phyloP scores from a whole-genome alignment of 1,284 basidiomycete genomes.

The Cutaneotrichosporon dermatis region DNA sequence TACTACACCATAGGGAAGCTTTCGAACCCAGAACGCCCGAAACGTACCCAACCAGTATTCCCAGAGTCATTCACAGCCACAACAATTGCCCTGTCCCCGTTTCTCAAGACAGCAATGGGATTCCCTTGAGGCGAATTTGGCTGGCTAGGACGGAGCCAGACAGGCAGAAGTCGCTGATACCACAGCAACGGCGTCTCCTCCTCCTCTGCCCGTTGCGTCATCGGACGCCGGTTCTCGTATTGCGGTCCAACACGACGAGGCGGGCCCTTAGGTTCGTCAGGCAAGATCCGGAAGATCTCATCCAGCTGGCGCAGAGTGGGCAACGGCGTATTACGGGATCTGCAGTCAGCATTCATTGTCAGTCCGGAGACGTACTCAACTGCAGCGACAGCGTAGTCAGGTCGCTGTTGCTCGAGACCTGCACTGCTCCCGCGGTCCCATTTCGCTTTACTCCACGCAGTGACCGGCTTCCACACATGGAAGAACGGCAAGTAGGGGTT shows the following conservation, averaged over 20 bases:
- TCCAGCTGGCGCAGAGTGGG: conserved; percentile 41
- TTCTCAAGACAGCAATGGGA: conserved; percentile 69
- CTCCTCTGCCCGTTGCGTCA: not conserved
- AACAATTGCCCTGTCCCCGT: conserved; percentile 76
- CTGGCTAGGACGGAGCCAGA: not conserved
- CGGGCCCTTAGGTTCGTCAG: conserved; percentile 35
- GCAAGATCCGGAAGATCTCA: conserved; percentile 38
- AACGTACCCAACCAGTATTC: conserved; percentile 80
- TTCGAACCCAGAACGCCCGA: conserved; percentile 79
- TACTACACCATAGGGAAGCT: conserved; percentile 63
- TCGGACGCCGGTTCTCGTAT: conserved; percentile 22
- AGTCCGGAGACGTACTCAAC: conserved; percentile 61
- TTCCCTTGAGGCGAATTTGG: not conserved
- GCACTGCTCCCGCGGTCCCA: conserved; percentile 42
- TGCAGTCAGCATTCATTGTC: conserved; percentile 8
- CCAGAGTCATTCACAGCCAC: conserved; percentile 88
- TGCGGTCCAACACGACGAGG: conserved; percentile 44
- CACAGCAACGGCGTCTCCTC: not conserved
- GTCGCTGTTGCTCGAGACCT: conserved; percentile 58
- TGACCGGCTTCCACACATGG: conserved; percentile 86
- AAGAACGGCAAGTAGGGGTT: conserved; percentile 81
- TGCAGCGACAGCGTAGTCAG: conserved; percentile 83
- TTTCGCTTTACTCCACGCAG: conserved; percentile 55
- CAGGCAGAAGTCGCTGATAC: not conserved
- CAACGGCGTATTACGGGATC: conserved; percentile 40